Evolutionary conservation across 2,329 filamentous ascomycete species (phyloP).

Genomic region (Neocatenulostroma microsporum): DNA sequence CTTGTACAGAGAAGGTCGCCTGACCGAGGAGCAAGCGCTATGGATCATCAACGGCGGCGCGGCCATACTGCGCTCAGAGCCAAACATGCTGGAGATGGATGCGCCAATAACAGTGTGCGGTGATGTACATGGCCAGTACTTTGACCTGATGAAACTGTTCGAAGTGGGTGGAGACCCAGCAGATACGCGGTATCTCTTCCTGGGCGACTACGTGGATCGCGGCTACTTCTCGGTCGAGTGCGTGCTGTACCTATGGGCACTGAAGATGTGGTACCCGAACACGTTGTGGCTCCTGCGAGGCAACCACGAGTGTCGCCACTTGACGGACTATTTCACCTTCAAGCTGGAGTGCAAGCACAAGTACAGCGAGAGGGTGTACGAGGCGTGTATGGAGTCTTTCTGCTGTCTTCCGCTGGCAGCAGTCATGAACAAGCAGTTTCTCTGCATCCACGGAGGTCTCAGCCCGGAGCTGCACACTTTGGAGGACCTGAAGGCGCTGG

Average conservation of each 20-base stretch:
- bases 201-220: slow-evolving; percentile 96
- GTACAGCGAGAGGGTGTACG: slow-evolving; percentile 92
- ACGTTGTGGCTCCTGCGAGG: slow-evolving; percentile 93
- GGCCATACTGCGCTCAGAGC: slow-evolving; percentile 79
- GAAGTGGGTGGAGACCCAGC: slow-evolving; percentile 95
- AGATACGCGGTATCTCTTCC: slow-evolving; percentile 92
- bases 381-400: slow-evolving; percentile 98
- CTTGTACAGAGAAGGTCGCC: slow-evolving; percentile 91
- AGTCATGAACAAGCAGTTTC: slow-evolving; percentile 99
- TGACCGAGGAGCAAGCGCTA: slow-evolving; percentile 94
- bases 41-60: slow-evolving; percentile 88
- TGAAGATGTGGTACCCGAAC: slow-evolving; percentile 99
- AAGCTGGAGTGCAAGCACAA: slow-evolving; percentile 99
- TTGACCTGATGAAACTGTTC: slow-evolving; percentile 98
- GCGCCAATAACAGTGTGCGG: slow-evolving; percentile 97
- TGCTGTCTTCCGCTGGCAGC: slow-evolving; percentile 87
- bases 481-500: slow-evolving; percentile 94
- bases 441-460: slow-evolving; percentile 94
- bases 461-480: slow-evolving; percentile 94
- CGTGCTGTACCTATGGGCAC: slow-evolving; percentile 91
- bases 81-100: slow-evolving; percentile 98
- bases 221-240: slow-evolving; percentile 99
- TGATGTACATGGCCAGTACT: slow-evolving; percentile 98
- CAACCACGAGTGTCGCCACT: slow-evolving; percentile 96
- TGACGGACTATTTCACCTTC: slow-evolving; percentile 99